Evolutionary conservation across 2,329 filamentous ascomycete genomes (phyloP).

Genomic region (Ceratocystiopsis sp.): DNA sequence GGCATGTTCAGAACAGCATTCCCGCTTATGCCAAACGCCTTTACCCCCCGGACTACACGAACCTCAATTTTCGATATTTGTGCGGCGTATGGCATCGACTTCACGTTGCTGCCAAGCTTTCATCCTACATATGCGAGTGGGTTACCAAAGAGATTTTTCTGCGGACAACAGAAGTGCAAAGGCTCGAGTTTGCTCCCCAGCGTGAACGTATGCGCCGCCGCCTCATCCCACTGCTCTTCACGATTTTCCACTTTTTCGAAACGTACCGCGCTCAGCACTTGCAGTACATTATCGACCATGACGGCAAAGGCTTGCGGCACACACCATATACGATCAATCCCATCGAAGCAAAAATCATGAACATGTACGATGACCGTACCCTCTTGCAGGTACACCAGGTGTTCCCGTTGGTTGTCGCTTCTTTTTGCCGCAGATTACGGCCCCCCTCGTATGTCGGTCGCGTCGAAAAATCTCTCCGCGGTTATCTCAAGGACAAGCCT

Average conservation of each 20-base stretch:
- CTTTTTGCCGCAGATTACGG: constrained; percentile 43
- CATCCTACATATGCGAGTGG: constrained; percentile 45
- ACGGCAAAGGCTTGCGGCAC: constrained; percentile 30
- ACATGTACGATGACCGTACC: constrained; percentile 46
- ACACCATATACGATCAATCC: constrained; percentile 44
- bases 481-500: constrained; percentile 45
- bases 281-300: constrained; percentile 34
- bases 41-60: constrained; percentile 34
- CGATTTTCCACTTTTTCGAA: constrained; percentile 52
- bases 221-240: constrained; percentile 46
- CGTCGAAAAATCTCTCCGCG: constrained; percentile 43
- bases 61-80: constrained; percentile 41
- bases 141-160: constrained; percentile 50
- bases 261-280: constrained; percentile 43
- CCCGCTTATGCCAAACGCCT: constrained; percentile 42
- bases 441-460: constrained; percentile 48
- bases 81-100: constrained; percentile 50
- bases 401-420: constrained; percentile 46
- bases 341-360: constrained; percentile 44
- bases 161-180: constrained; percentile 35
- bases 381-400: constrained; percentile 46
- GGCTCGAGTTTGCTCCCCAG: constrained; percentile 40
- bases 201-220: constrained; percentile 46
- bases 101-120: constrained; percentile 45
- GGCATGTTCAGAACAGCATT: constrained; percentile 41